Conservation (phyloP, 1,284 basidiomycete genomes). For the Gymnopus androsaceus region DNA sequence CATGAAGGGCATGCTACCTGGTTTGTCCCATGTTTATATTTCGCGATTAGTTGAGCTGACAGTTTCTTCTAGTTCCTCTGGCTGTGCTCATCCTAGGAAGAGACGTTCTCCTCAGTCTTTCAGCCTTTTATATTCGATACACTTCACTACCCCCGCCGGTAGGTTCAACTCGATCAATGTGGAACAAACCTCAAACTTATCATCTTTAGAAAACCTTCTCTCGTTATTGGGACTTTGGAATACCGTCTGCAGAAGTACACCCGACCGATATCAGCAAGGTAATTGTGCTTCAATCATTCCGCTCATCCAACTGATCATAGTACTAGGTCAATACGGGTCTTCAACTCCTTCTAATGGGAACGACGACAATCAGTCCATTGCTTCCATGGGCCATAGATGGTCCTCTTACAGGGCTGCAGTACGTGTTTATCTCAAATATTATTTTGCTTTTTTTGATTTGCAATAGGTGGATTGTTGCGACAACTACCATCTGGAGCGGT, state of each 20-base stretch:
- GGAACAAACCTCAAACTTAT: conserved; percentile 7
- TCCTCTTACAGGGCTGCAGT: conserved; percentile 55
- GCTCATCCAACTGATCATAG: conserved; percentile 38
- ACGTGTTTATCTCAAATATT: conserved; percentile 21
- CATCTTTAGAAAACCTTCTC: conserved; percentile 78
- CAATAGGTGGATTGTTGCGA: conserved; percentile 78
- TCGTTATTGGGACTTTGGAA: conserved; percentile 93
- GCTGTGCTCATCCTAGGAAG: conserved; percentile 88
- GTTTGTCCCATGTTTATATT: conserved; percentile 44
- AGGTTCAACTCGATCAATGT: conserved; percentile 35
- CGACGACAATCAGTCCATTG: conserved; percentile 83
- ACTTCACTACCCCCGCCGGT: conserved; percentile 87
- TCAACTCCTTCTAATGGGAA: conserved; percentile 89
- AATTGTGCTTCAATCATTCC: conserved; percentile 16
- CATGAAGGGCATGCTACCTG: conserved; percentile 82
- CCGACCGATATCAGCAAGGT: conserved; percentile 93
- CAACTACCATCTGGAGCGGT: conserved; percentile 92
- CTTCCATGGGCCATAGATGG: conserved; percentile 62
- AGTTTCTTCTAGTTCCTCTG: conserved; percentile 64
- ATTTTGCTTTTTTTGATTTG: not conserved
- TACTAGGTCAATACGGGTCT: conserved; percentile 87
- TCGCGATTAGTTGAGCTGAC: not conserved
- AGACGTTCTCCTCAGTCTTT: conserved; percentile 84
- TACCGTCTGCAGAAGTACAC: conserved; percentile 91
- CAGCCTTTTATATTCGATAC: conserved; percentile 94